Conservation (phyloP, 805 yeast genomes). For the Yarrowia sp. region DNA sequence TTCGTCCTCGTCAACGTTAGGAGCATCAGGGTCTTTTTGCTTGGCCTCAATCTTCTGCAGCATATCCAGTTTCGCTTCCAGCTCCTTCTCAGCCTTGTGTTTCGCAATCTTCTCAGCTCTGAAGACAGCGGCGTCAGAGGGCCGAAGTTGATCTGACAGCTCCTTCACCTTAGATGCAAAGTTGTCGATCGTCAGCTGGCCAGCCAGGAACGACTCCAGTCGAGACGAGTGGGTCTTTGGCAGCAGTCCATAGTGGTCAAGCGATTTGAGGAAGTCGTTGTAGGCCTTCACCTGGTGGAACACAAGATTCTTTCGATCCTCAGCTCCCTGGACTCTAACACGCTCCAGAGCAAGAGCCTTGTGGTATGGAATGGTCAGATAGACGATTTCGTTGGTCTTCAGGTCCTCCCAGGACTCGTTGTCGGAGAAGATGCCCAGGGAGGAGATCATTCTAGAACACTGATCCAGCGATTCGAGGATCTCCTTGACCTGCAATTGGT, state of each 20-base stretch:
- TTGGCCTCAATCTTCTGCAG: conserved; percentile 3
- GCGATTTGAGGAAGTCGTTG: conserved; percentile 33
- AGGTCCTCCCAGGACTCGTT: conserved; percentile 74
- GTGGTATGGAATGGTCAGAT: conserved; percentile 57
- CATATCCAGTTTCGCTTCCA: conserved; percentile 47
- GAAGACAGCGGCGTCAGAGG: conserved; percentile 43
- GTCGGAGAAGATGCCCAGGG: conserved; percentile 61
- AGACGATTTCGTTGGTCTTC: conserved; percentile 59
- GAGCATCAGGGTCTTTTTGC: background rate
- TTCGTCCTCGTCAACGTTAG: conserved; percentile 59
- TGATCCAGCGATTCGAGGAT: conserved; percentile 46
- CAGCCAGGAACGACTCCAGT: conserved; percentile 17
- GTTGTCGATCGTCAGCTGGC: conserved; percentile 8
- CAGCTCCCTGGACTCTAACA: conserved; percentile 29
- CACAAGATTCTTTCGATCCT: conserved; percentile 19
- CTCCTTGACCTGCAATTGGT: conserved; percentile 36
- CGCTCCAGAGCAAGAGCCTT: conserved; percentile 47
- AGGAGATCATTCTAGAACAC: conserved; percentile 46
- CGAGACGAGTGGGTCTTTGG: conserved; percentile 28
- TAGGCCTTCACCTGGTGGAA: conserved; percentile 29
- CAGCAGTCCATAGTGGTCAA: conserved; percentile 33
- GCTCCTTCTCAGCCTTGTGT: conserved; percentile 57
- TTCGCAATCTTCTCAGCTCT: conserved; percentile 73
- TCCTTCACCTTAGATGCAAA: conserved; percentile 6
- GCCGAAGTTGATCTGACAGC: conserved; percentile 27